These are phyloP conservation scores for Metschnikowia gelsemii DNA, from an alignment of 805 yeast genomes.

Conservation along the genomic window DNA sequence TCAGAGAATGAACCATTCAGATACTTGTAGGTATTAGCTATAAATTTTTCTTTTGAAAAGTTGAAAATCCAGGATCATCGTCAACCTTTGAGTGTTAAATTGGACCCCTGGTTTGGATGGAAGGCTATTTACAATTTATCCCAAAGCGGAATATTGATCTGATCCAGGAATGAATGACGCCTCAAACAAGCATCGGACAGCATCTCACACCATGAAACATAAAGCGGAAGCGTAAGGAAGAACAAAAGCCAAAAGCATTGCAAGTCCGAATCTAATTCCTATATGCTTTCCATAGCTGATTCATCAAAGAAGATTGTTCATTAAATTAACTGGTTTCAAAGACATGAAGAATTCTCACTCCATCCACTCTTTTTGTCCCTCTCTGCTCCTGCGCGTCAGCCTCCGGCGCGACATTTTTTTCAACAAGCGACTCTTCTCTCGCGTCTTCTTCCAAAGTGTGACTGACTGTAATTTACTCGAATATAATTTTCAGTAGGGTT, in stretches of 20 bases:
- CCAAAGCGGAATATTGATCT: slow-evolving; percentile 7
- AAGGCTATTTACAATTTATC: slow-evolving; percentile 13
- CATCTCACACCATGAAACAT: not conserved
- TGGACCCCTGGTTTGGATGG: not conserved
- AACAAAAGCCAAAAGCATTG: too few relatives aligned
- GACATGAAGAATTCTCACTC: not conserved
- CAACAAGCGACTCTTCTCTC: slow-evolving; percentile 1
- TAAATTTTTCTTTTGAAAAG: not conserved
- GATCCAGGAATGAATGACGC: not conserved
- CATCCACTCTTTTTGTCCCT: too few relatives aligned
- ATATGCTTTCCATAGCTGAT: too few relatives aligned
- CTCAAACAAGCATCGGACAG: not conserved
- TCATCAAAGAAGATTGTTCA: not conserved
- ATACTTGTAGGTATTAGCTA: too few relatives aligned
- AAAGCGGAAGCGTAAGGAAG: too few relatives aligned
- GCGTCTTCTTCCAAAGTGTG: too few relatives aligned
- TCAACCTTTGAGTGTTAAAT: too few relatives aligned
- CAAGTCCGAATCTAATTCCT: too few relatives aligned
- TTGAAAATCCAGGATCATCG: too few relatives aligned
- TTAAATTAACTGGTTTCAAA: not conserved
- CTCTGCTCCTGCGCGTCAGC: slow-evolving; percentile 7
- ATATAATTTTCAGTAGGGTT: too few relatives aligned
- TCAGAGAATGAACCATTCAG: too few relatives aligned
- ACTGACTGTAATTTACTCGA: too few relatives aligned
- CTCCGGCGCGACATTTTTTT: slow-evolving; percentile 7